These are phyloP conservation scores for Cyclocybe cylindracea DNA, from an alignment of 768 basidiomycete genomes.

Conservation along the genomic window DNA sequence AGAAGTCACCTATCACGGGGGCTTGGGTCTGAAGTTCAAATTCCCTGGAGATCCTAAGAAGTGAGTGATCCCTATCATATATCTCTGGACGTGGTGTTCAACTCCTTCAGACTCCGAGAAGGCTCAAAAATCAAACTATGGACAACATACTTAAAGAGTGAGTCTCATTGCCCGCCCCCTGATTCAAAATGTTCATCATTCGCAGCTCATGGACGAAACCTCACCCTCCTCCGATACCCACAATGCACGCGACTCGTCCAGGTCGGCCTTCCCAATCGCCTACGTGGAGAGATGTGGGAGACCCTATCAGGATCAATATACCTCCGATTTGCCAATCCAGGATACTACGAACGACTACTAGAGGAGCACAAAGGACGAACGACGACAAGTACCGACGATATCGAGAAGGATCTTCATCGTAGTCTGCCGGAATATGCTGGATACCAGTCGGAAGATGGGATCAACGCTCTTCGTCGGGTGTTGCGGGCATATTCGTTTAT, in stretches of 20 bases:
- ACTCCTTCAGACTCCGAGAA: slow-evolving; percentile 66
- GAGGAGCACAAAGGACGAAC: slow-evolving; percentile 76
- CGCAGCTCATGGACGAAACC: slow-evolving; percentile 87
- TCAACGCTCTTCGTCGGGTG: slow-evolving; percentile 81
- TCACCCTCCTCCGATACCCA: slow-evolving; percentile 95
- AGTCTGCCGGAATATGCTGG: slow-evolving; percentile 97
- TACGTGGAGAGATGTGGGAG: slow-evolving; percentile 99
- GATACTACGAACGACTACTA: slow-evolving; percentile 75
- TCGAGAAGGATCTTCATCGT: slow-evolving; percentile 96
- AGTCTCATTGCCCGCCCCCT: slow-evolving; percentile 16
- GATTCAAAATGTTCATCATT: slow-evolving; percentile 10
- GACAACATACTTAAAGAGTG: slow-evolving; percentile 84
- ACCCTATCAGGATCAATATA: slow-evolving; percentile 92
- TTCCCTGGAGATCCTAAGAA: slow-evolving; percentile 94
- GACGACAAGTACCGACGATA: slow-evolving; percentile 93
- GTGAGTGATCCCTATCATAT: slow-evolving; percentile 39
- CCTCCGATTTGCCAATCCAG: slow-evolving; percentile 85
- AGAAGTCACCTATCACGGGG: slow-evolving; percentile 69
- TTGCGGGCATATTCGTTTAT: slow-evolving; percentile 94
- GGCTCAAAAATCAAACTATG: slow-evolving; percentile 95
- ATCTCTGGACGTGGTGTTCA: background rate
- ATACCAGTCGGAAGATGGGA: slow-evolving; percentile 90
- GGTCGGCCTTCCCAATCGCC: slow-evolving; percentile 91
- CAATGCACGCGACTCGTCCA: slow-evolving; percentile 97
- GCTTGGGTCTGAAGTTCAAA: slow-evolving; percentile 80